These are phyloP conservation scores for Biscogniauxia mediterranea DNA, from an alignment of 2,329 filamentous ascomycete genomes.

Conservation along the genomic window DNA sequence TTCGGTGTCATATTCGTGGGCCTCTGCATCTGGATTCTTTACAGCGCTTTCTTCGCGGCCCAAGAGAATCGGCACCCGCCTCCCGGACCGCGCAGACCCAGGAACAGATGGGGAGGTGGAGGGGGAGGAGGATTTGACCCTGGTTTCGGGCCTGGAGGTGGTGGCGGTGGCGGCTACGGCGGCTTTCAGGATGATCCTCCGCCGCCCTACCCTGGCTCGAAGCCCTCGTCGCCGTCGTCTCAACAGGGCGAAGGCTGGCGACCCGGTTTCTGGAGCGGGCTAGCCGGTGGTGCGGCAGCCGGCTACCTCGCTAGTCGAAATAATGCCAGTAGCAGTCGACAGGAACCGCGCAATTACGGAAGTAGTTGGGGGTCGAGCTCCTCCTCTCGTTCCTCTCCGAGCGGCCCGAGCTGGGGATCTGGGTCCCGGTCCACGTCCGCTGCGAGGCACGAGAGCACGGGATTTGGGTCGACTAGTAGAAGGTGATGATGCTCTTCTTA, in stretches of 20 bases:
- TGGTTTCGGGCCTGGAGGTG: slow-evolving; percentile 42
- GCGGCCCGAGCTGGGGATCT: slow-evolving; percentile 32
- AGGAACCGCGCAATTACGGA: slow-evolving; percentile 28
- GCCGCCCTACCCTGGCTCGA: slow-evolving; percentile 50
- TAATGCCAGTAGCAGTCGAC: slow-evolving; percentile 30
- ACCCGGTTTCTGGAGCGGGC: slow-evolving; percentile 73
- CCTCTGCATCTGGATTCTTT: slow-evolving; percentile 62
- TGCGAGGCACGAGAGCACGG: slow-evolving; percentile 64
- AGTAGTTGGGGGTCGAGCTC: slow-evolving; percentile 35
- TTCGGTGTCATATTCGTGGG: slow-evolving; percentile 63
- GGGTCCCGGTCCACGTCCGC: slow-evolving; percentile 41
- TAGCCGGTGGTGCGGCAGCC: slow-evolving; percentile 66
- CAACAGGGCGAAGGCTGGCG: slow-evolving; percentile 52
- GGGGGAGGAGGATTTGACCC: slow-evolving; percentile 41
- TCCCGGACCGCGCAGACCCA: slow-evolving; percentile 15
- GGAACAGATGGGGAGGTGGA: slow-evolving; percentile 37
- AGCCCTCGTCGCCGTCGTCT: slow-evolving; percentile 33
- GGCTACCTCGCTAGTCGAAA: slow-evolving; percentile 58
- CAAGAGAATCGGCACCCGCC: slow-evolving; percentile 11
- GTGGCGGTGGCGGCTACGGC: slow-evolving; percentile 34
- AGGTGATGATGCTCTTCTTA: slow-evolving; percentile 37
- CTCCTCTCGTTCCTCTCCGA: background rate
- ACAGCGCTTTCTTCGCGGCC: slow-evolving; percentile 44
- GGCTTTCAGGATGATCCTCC: slow-evolving; percentile 45
- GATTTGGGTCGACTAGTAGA: slow-evolving; percentile 68